Base-by-base conservation (phyloP, 371 early-diverging fungal species). In the Mortierella sp. region DNA sequence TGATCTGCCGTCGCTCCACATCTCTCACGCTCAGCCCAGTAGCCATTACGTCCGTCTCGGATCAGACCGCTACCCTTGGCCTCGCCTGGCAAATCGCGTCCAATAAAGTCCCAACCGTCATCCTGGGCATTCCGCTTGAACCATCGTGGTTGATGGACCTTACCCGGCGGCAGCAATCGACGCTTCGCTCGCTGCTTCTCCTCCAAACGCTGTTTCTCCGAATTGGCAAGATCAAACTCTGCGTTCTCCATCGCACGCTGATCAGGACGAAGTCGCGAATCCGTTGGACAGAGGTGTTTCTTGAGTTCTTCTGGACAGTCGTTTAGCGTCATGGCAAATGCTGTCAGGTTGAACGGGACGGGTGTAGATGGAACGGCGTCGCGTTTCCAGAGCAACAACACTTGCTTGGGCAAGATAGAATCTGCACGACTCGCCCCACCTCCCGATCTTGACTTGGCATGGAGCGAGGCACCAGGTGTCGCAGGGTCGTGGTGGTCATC, bases 211-310 rank as follows among this genome's bases (percentile, higher is more conserved):
- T 86, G 86, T 72, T 95, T 95, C 46, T 85, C 84, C 1, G 65
- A 65, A 55, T 86, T 85, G 16, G 95, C 95, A 7, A 81, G 42
- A 47, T 91, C 90, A 64, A 88, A 94, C 49, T 86, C 81, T 8
- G 90, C 94, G 41, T 74, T 80, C 65, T 91, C 91, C 89, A 91
- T 87, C 1, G 86, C 87, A 8, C 82, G 79, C 81, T 94, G 95
- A 71, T 94, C 94, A 12, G 92, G 92, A 14, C 94, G 84, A 53
- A 91, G 83, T 39, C 95, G 83, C 14, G 89, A 91, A 67, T 95
- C 95, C 2, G 94, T 92, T 4, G 88, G 91, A 24, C 90, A 89
- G 43, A 95, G 70, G 58, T 74, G 81, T 7, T 69, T 64, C 47
- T 67, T 76, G 19, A 94, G 83, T 19, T 64, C 57, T 1, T 82